phyloP scores from a whole-genome alignment of 2,329 filamentous ascomycete genomes.

The Apiospora rasikravindrae region DNA sequence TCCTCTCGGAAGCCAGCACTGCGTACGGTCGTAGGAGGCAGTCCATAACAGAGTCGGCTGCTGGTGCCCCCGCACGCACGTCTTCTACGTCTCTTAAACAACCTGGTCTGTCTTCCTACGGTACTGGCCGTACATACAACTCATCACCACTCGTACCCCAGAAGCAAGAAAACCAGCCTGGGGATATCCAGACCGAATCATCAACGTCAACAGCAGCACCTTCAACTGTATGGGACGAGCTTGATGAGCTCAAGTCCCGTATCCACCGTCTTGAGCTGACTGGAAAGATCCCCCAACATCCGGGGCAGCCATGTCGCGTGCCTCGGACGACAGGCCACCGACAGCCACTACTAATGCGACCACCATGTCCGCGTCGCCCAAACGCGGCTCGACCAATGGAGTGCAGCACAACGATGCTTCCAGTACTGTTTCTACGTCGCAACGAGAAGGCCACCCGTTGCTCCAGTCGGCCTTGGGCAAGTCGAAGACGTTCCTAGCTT shows the following conservation, averaged over 20 bases:
- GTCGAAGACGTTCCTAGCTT: slow-evolving; percentile 70
- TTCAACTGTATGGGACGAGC: slow-evolving; percentile 95
- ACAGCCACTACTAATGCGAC: slow-evolving; percentile 88
- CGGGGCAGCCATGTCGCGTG: slow-evolving; percentile 76
- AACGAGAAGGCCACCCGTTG: slow-evolving; percentile 73
- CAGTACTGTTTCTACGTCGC: slow-evolving; percentile 46
- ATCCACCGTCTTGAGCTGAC: slow-evolving; percentile 90
- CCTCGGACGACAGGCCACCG: slow-evolving; percentile 79
- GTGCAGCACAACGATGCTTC: slow-evolving; percentile 51
- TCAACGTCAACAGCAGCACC: slow-evolving; percentile 86
- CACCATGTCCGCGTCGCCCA: slow-evolving; percentile 88
- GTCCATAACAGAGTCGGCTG: slow-evolving; percentile 55
- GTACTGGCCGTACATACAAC: slow-evolving; percentile 55
- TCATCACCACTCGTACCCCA: slow-evolving; percentile 65
- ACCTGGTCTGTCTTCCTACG: slow-evolving; percentile 38
- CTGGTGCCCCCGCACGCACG: slow-evolving; percentile 46
- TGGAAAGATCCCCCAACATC: slow-evolving; percentile 83
- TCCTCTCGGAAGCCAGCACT: slow-evolving; percentile 31
- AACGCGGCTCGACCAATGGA: slow-evolving; percentile 60
- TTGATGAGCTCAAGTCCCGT: slow-evolving; percentile 92
- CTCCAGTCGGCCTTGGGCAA: slow-evolving; percentile 82
- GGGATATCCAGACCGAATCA: slow-evolving; percentile 70
- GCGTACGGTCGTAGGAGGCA: slow-evolving; percentile 44
- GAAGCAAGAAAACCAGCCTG: slow-evolving; percentile 41
- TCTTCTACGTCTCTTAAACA: slow-evolving; percentile 48